Base-by-base conservation (phyloP, 2,329 filamentous ascomycete genomes). In the Diaporthe sp. region DNA sequence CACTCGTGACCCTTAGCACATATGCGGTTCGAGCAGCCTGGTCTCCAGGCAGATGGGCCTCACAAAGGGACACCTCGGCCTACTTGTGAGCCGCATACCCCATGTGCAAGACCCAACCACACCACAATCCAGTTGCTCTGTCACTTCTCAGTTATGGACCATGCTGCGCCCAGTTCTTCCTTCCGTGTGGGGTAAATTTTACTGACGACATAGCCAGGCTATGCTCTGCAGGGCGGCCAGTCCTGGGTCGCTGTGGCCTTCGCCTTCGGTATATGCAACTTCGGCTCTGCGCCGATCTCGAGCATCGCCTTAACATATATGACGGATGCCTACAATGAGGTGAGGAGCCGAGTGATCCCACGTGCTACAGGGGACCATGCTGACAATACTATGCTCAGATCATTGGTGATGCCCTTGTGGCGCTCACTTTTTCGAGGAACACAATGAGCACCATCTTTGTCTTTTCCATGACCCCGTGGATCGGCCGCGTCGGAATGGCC, bases 281-380 rank as follows among this genome's bases (percentile, higher is more conserved):
- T 77, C 9, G 76, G 76, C 8, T 57, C 70, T 1, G 74, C 76
- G 8, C 76, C 76, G 2, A 77, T 77, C 46, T 74, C 71, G 15
- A 76, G 74, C 22, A 74, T 77, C 17, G 74, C 76, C 12, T 51
- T 77, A 53, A 77, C 76, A 3, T 77, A 77, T 12, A 76, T 77
- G 76, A 74, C 74, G 4, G 76, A 77, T 57, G 76, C 76, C 37
- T 77, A 77, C 58, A 77, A 77, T 49, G 76, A 77, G 76, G 76
- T 76, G 42, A 76, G 74, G 17, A 13, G 9, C 25, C 13, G 42
- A 25, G 17, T 17, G 3, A 13, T 70, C 10, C 19, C 31, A 39
- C 25, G 34, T 42, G 57, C 12, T 13, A 44, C 6, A 10, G n/a
- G 7, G 13, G 9, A 6, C 5, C 2, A 46, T 28, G 57, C 57